These are phyloP conservation scores for Microdochium bolleyi DNA, from an alignment of 2,329 filamentous ascomycete genomes.

Conservation along the genomic window DNA sequence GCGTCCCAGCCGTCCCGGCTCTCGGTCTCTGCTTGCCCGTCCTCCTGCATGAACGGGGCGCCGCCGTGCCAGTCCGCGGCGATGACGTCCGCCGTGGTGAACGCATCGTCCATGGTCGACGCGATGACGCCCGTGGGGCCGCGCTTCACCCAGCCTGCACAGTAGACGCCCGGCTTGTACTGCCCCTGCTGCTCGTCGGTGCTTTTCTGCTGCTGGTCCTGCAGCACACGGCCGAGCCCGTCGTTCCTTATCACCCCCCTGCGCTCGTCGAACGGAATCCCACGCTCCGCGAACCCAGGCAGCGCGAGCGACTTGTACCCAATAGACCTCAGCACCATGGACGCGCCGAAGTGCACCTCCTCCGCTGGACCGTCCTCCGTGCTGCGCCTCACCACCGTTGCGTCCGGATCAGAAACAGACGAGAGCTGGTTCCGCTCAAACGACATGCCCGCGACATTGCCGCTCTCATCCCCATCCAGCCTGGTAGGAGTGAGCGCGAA, in stretches of 20 bases:
- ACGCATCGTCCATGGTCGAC: slow-evolving; percentile 92
- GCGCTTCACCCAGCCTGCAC: slow-evolving; percentile 91
- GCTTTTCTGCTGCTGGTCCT: slow-evolving; percentile 19
- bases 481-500: slow-evolving; percentile 73
- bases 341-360: slow-evolving; percentile 48
- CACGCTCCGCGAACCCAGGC: slow-evolving; percentile 63
- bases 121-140: slow-evolving; percentile 95
- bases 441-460: slow-evolving; percentile 52
- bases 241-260: slow-evolving; percentile 80
- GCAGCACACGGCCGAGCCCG: slow-evolving; percentile 61
- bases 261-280: slow-evolving; percentile 68
- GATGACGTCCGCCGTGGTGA: slow-evolving; percentile 78
- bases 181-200: slow-evolving; percentile 28
- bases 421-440: slow-evolving; percentile 57
- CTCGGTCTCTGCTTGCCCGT: not conserved
- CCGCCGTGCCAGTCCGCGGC: slow-evolving; percentile 61
- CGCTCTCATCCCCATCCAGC: slow-evolving; percentile 46
- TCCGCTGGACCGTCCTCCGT: not conserved
- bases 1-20: slow-evolving; percentile 63
- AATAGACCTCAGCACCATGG: slow-evolving; percentile 83
- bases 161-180: slow-evolving; percentile 68
- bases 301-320: slow-evolving; percentile 82
- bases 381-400: not conserved
- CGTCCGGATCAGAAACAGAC: slow-evolving; percentile 41
- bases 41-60: slow-evolving; percentile 27